Conservation (phyloP, 2,329 filamentous ascomycete species). For the Penicillium sp. region DNA sequence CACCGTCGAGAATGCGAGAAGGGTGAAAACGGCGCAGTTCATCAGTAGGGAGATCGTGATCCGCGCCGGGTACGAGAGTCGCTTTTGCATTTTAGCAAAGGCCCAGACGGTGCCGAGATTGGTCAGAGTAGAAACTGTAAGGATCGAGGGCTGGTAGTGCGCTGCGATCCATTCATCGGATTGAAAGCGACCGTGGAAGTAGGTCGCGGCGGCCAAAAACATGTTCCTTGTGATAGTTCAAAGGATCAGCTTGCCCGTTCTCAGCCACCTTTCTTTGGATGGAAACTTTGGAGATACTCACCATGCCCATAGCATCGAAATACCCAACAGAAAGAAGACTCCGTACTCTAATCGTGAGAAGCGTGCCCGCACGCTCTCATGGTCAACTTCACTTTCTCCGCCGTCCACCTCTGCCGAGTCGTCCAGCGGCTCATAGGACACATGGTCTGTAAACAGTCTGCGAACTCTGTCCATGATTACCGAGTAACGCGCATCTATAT, state of each 20-base stretch:
- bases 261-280: not conserved
- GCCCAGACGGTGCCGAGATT: constrained; percentile 72
- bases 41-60: constrained; percentile 72
- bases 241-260: not conserved
- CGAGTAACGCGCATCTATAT: not conserved
- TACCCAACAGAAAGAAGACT: constrained; percentile 77
- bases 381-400: constrained; percentile 23
- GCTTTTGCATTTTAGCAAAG: constrained; percentile 71
- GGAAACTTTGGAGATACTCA: constrained; percentile 40
- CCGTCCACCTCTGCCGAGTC: constrained; percentile 24
- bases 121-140: constrained; percentile 77
- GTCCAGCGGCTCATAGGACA: constrained; percentile 28
- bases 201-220: constrained; percentile 91
- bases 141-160: constrained; percentile 85
- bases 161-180: constrained; percentile 63
- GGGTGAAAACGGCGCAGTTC: constrained; percentile 67
- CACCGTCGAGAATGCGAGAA: constrained; percentile 75
- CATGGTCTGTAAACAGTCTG: constrained; percentile 26
- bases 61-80: constrained; percentile 80
- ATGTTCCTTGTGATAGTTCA: constrained; percentile 63
- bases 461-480: constrained; percentile 32
- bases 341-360: constrained; percentile 85
- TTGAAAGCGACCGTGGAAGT: constrained; percentile 79
- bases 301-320: constrained; percentile 98
- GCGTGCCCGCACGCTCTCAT: constrained; percentile 9